A percentile compares a stretch with the other conserved stretches of the same genome.
phyloP scores from a whole-genome alignment of 2,329 filamentous ascomycete genomes.

The Aspergillus ochraceus region DNA sequence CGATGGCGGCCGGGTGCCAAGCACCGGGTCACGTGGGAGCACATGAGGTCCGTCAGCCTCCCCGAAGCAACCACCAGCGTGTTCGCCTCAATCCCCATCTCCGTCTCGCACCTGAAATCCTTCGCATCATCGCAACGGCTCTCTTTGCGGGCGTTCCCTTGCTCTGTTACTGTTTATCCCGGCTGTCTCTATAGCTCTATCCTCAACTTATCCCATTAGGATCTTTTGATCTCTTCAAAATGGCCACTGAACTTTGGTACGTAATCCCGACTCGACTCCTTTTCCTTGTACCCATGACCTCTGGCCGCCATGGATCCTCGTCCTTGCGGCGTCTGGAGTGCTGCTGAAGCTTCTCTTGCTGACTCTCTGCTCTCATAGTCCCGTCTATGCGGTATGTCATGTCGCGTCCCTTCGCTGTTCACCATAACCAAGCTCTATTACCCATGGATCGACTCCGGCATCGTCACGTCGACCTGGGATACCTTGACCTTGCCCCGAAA shows the following conservation, averaged over 20 bases:
- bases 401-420: conserved; percentile 6
- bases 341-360: conserved; percentile 17
- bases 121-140: conserved; percentile 29
- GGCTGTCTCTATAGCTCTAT: conserved; percentile 16
- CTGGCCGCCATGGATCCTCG: conserved; percentile 21
- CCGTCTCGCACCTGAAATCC: conserved; percentile 29
- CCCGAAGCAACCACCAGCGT: conserved; percentile 34
- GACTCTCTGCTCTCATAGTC: conserved; percentile 57
- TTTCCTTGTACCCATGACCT: conserved; percentile 32
- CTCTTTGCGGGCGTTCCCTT: conserved; percentile 24
- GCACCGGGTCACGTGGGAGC: conserved; percentile 31
- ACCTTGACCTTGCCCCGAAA: conserved; percentile 7
- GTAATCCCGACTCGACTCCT: conserved; percentile 47
- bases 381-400: conserved; percentile 95
- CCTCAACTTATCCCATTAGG: conserved; percentile 13
- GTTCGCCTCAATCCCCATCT: conserved; percentile 35
- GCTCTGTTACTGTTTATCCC: conserved; percentile 16
- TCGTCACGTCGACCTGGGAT: conserved; percentile 9
- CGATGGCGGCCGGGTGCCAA: conserved; percentile 19
- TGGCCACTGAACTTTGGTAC: conserved; percentile 82
- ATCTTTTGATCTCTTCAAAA: conserved; percentile 49
- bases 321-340: background rate
- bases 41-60: conserved; percentile 23
- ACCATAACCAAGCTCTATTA: conserved; percentile 16
- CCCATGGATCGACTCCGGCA: conserved; percentile 13